A percentile compares a stretch with the other conserved stretches of the same genome.
Conservation (phyloP, 208 protist genomes). For the Leishmania turanica region DNA sequence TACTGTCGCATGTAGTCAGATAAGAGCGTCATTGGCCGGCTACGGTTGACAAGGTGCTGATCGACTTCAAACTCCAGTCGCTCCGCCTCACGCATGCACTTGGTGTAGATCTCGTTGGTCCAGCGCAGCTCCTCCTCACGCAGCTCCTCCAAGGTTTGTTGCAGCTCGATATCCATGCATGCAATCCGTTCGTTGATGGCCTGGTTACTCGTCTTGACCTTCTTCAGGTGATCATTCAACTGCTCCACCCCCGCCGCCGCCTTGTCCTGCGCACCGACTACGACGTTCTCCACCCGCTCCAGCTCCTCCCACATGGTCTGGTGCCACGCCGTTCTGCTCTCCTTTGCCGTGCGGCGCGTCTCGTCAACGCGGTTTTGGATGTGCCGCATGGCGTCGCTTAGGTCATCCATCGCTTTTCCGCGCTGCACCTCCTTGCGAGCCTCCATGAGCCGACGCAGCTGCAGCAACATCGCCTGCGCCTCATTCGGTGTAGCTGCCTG, state of each 20-base stretch:
- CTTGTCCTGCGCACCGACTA: constrained; percentile 53
- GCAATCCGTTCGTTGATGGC: constrained; percentile 82
- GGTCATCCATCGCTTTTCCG: constrained; percentile 35
- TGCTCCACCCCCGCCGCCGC: constrained; percentile 63
- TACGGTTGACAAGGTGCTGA: constrained; percentile 34
- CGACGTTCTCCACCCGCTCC: constrained; percentile 46
- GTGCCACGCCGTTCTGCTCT: constrained; percentile 40
- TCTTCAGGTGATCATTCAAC: constrained; percentile 74
- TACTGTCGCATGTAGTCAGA: constrained; percentile 31
- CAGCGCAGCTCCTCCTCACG: constrained; percentile 47
- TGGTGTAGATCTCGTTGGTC: constrained; percentile 31
- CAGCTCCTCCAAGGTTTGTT: constrained; percentile 73
- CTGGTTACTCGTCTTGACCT: constrained; percentile 65
- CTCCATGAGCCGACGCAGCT: constrained; percentile 65
- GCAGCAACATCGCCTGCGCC: constrained; percentile 46
- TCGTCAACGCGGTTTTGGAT: constrained; percentile 81
- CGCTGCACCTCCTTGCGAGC: constrained; percentile 56
- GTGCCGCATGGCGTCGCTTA: constrained; percentile 55
- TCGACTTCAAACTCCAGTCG: constrained; percentile 45
- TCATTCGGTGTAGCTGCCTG: constrained; percentile 36
- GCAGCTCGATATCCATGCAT: constrained; percentile 73
- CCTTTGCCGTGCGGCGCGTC: constrained; percentile 36
- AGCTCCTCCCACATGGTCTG: constrained; percentile 43
- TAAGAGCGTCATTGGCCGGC: constrained; percentile 8
- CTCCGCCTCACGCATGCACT: constrained; percentile 42